Conservation (phyloP, 495 filamentous ascomycete genomes). For the Tirmania nivea region DNA sequence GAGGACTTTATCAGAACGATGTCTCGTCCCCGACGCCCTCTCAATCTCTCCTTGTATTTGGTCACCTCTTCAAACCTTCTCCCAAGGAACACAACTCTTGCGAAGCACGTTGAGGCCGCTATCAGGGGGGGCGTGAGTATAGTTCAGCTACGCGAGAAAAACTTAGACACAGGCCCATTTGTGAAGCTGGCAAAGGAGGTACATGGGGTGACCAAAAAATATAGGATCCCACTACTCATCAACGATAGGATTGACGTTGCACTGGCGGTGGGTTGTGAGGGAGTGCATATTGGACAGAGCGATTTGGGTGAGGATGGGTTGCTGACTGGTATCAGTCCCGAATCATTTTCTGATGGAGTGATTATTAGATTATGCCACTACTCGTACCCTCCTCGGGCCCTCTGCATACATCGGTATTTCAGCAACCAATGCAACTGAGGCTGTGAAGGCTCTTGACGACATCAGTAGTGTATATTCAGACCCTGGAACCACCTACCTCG, state of each 20-base stretch:
- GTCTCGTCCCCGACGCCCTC: neutral
- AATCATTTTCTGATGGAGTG: neutral
- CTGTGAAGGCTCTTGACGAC: slow-evolving; percentile 4
- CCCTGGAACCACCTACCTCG: slow-evolving; percentile 46
- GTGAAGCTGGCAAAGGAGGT: slow-evolving; percentile 40
- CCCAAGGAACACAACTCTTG: neutral
- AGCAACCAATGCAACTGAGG: neutral
- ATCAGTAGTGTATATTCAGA: neutral
- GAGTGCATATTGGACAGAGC: slow-evolving; percentile 87
- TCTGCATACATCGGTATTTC: slow-evolving; percentile 14
- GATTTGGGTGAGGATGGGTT: slow-evolving; percentile 50
- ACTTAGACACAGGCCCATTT: slow-evolving; percentile 48
- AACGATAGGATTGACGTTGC: slow-evolving; percentile 94
- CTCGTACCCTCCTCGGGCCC: slow-evolving; percentile 28
- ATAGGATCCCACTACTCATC: slow-evolving; percentile 49
- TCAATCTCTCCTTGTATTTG: neutral
- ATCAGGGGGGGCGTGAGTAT: slow-evolving; percentile 64
- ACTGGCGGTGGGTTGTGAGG: slow-evolving; percentile 63
- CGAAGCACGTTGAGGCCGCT: slow-evolving; percentile 49
- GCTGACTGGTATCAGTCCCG: slow-evolving; percentile 22
- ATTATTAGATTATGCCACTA: neutral
- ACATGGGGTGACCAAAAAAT: neutral
- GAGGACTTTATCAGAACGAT: no score
- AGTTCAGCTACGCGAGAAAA: slow-evolving; percentile 84
- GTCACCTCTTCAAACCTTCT: neutral